Evolutionary conservation across 225 moss, liverwort and hornwort species (phyloP), one percentile per base, ranked within the genome.

Genomic region (Anthoceros angustus): DNA sequence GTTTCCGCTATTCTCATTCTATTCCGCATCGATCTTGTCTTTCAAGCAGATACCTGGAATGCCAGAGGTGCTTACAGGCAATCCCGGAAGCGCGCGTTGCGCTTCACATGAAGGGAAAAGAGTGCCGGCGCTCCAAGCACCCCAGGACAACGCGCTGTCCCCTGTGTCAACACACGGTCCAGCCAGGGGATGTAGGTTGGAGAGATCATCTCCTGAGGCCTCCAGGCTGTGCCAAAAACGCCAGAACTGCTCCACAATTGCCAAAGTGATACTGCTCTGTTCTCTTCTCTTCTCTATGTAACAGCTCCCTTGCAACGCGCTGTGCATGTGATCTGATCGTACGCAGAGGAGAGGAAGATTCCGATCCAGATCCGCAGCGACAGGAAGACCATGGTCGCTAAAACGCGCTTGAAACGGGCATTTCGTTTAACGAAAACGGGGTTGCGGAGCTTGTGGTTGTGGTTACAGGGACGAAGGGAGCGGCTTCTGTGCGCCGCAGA

Each of bases 41-140:
- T 61, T 7, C 20, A 3, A 67, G 67, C 87, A 94, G 90, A 79
- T 87, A 94, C 61, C 49, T 94, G 6, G 86, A 90, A 74, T 94
- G 93, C 72, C 83, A 84, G n/a, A 88, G 86, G 69, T 94, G 93
- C 76, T 86, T 84, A 62, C 77, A 90, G 62, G 94, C 90, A 42
- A 71, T 95, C 55, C 84, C 86, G 41, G 85, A 80, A 48, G 69
- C 74, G 18, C 78, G 85, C 67, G 74, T 95, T 64, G 80, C 77
- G 43, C 74, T 76, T 12, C 94, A 95, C 64, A 80, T 90, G 24
- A 90, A 86, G 68, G 90, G 90, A 60, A 84, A 84, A 77, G 90
- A 94, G 68, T 95, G 88, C 63, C 84, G 86, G 49, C 82, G 74
- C 71, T 84, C 84, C 48, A 95, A 90, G 66, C 90, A 90, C 66